Percentiles rank a stretch among this genome's conserved stretches.
phyloP scores from a whole-genome alignment of 164 flowering plant genomes.

The Vitis riparia region DNA sequence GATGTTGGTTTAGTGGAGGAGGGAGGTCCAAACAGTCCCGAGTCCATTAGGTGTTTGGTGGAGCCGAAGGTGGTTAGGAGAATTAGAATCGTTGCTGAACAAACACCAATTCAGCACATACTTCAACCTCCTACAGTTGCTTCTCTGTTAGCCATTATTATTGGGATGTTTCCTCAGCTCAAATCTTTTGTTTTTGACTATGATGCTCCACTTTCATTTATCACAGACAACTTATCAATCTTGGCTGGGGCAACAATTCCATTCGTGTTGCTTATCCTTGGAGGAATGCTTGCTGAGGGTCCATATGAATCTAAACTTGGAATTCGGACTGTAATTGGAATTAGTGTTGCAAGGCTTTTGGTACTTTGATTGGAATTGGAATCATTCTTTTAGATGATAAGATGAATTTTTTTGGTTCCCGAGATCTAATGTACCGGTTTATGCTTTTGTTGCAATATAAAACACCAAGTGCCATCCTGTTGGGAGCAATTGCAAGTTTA shows the following conservation, averaged over 20 bases:
- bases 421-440: constrained; percentile 53
- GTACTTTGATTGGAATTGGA: constrained; percentile 57
- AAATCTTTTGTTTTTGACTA: constrained; percentile 42
- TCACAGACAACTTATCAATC: constrained; percentile 62
- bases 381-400: constrained; percentile 47
- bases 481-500: constrained; percentile 74
- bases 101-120: constrained; percentile 52
- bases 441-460: constrained; percentile 68
- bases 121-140: constrained; percentile 77
- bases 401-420: constrained; percentile 30
- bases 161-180: constrained; percentile 54
- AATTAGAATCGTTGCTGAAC: constrained; percentile 57
- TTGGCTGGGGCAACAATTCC: constrained; percentile 73
- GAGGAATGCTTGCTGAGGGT: constrained; percentile 86
- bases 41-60: constrained; percentile 52
- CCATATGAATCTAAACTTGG: constrained; percentile 61
- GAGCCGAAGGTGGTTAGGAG: constrained; percentile 57
- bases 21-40: constrained; percentile 27
- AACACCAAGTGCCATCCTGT: constrained; percentile 66
- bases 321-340: constrained; percentile 58
- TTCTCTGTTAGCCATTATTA: constrained; percentile 51
- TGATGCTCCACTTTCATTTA: constrained; percentile 54
- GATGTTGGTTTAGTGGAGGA: constrained; percentile 36
- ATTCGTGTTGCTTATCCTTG: constrained; percentile 64
- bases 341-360: constrained; percentile 57